Evolutionary conservation across 495 filamentous ascomycete genomes (phyloP).

Genomic region (Penicillium tannophilum): DNA sequence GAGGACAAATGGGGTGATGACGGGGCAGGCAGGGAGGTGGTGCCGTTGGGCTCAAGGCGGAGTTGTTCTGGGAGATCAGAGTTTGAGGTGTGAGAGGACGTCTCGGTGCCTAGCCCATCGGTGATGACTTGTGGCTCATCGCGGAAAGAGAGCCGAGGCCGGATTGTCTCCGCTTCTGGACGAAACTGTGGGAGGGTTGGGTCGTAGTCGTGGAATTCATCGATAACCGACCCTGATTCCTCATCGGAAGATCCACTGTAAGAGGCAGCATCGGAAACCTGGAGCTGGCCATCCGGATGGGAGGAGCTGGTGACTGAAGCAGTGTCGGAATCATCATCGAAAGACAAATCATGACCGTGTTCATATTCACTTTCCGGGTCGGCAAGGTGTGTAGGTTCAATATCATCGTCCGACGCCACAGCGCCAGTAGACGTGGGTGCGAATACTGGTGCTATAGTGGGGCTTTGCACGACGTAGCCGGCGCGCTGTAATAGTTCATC

Average conservation of each 20-base stretch:
- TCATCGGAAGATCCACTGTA: constrained; percentile 17
- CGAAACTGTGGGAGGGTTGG: constrained; percentile 74
- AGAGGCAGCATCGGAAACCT: constrained; percentile 19
- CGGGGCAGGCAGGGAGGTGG: constrained; percentile 40
- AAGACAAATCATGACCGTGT: constrained; percentile 15
- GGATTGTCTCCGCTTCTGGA: constrained; percentile 44
- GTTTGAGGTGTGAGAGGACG: constrained; percentile 15
- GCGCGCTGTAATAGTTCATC: constrained; percentile 50
- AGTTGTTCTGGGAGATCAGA: constrained; percentile 29
- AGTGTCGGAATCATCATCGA: constrained; percentile 20
- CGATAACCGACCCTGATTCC: constrained; percentile 14
- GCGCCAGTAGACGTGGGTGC: constrained; percentile 24
- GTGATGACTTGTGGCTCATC: constrained; percentile 13
- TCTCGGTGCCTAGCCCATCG: constrained; percentile 5
- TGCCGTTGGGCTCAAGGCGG: constrained; percentile 38
- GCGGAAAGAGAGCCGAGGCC: constrained; percentile 21
- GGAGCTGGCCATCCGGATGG: constrained; percentile 17
- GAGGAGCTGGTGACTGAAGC: constrained; percentile 19
- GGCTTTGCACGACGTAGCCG: constrained; percentile 49
- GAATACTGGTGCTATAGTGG: constrained; percentile 28
- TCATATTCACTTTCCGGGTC: constrained; percentile 22
- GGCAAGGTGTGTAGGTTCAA: constrained; percentile 30
- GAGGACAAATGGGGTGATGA: constrained; percentile 35
- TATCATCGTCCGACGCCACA: constrained; percentile 28
- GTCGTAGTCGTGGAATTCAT: constrained; percentile 45